These are phyloP conservation scores for Lactarius vividus DNA, from an alignment of 768 basidiomycete genomes.

Conservation along the genomic window DNA sequence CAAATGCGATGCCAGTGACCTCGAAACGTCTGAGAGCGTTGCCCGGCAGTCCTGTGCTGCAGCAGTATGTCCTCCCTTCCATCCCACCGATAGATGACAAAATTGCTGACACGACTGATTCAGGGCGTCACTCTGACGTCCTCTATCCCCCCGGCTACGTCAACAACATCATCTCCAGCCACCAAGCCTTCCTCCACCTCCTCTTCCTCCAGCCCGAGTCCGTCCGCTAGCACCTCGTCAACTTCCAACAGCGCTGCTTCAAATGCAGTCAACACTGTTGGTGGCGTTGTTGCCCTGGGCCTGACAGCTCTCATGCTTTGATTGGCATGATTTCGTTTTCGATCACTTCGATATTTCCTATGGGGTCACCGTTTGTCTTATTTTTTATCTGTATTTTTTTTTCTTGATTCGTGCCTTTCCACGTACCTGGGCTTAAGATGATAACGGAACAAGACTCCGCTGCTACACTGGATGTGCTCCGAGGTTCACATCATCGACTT, in stretches of 20 bases:
- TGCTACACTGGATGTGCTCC: neutral
- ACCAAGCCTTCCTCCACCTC: neutral
- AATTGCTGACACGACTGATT: neutral
- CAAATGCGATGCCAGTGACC: slow-evolving; percentile 48
- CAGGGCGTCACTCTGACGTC: slow-evolving; percentile 27
- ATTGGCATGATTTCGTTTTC: neutral
- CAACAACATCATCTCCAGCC: neutral
- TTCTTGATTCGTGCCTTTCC: neutral
- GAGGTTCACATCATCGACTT: neutral
- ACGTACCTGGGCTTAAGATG: neutral
- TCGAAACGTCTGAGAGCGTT: slow-evolving; percentile 40
- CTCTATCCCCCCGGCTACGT: neutral
- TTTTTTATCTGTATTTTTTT: slow-evolving; percentile 1
- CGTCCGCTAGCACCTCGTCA: neutral
- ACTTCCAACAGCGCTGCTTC: slow-evolving; percentile 8
- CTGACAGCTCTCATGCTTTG: slow-evolving; percentile 22
- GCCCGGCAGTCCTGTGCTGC: slow-evolving; percentile 46
- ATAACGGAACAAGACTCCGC: neutral
- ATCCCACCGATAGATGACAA: neutral
- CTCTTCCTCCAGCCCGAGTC: neutral
- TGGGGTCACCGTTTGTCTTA: neutral
- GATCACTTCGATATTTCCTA: neutral
- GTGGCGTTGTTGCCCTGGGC: slow-evolving; percentile 22
- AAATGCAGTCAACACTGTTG: slow-evolving; percentile 17
- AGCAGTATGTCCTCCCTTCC: slow-evolving; percentile 40